Percentiles rank a stretch among this genome's conserved stretches.
Conservation (phyloP, 495 filamentous ascomycete species). For the Penicillium pulvis region DNA sequence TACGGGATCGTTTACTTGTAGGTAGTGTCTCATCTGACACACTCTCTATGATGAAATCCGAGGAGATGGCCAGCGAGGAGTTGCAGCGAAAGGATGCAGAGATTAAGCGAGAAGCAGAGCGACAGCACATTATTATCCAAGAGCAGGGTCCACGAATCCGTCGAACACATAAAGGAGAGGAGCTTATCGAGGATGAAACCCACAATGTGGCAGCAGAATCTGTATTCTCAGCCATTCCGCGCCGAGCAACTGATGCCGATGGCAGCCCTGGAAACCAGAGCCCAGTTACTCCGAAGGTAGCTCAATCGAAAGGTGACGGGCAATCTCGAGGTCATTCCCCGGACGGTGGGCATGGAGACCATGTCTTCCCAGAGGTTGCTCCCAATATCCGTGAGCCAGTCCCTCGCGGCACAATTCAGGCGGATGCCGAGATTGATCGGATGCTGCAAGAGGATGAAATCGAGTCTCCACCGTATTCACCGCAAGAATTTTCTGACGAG, state of each 20-base stretch:
- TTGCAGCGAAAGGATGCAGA: conserved; percentile 74
- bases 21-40: conserved; percentile 67
- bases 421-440: conserved; percentile 88
- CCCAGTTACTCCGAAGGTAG: conserved; percentile 33
- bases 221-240: conserved; percentile 48
- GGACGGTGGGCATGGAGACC: conserved; percentile 40
- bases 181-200: conserved; percentile 74
- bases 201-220: conserved; percentile 48
- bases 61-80: conserved; percentile 91
- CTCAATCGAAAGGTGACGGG: conserved; percentile 29
- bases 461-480: conserved; percentile 85
- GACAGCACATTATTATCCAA: conserved; percentile 81
- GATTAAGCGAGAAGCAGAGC: conserved; percentile 77
- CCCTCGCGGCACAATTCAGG: conserved; percentile 50
- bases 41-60: conserved; percentile 79
- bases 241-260: conserved; percentile 43
- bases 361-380: conserved; percentile 48
- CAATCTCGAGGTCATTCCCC: conserved; percentile 35
- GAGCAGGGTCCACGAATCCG: conserved; percentile 83
- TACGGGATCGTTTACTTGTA: conserved; percentile 73
- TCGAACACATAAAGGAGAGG: conserved; percentile 94
- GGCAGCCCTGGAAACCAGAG: conserved; percentile 38
- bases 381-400: conserved; percentile 46
- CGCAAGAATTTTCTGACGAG: conserved; percentile 69
- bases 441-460: conserved; percentile 83